Conservation (phyloP, 345 rosid genomes). For the Anastatica hierochuntica region DNA sequence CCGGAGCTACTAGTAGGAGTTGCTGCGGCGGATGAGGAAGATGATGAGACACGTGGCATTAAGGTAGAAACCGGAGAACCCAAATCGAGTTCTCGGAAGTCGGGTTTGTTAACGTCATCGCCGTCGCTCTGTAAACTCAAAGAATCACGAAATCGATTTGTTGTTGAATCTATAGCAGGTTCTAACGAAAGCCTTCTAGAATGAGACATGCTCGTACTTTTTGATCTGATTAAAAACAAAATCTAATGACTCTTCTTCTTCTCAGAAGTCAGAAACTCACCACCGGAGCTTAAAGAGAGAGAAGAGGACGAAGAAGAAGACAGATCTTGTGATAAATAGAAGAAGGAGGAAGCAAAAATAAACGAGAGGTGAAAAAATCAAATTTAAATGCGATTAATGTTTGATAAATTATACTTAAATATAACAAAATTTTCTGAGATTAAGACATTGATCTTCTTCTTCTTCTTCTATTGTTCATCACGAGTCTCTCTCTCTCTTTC, state of each 20-base stretch:
- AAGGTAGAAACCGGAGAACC: conserved; percentile 74
- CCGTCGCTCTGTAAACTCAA: too few relatives aligned
- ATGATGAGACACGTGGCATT: conserved; percentile 31
- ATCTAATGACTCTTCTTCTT: too few relatives aligned
- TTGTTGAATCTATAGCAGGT: conserved; percentile 31
- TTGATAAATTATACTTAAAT: not conserved
- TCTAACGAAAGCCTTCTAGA: conserved; percentile 32
- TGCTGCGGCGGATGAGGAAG: conserved; percentile 8
- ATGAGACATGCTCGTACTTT: conserved; percentile 46
- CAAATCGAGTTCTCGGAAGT: too few relatives aligned
- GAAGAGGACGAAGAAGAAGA: too few relatives aligned
- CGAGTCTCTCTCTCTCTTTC: conserved; percentile 17
- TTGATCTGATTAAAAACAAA: not conserved
- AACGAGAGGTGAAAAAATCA: too few relatives aligned
- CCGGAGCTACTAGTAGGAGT: conserved; percentile 25
- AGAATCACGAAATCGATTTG: conserved; percentile 36
- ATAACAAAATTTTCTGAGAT: not conserved
- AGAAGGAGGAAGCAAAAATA: not conserved
- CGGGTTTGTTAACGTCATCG: conserved; percentile 59
- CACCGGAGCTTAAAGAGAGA: not conserved
- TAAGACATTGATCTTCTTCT: conserved; percentile 25
- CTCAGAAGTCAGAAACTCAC: too few relatives aligned
- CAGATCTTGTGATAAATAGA: conserved; percentile 48
- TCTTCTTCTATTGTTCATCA: too few relatives aligned
- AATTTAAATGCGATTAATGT: too few relatives aligned